Percentiles rank a stretch among this genome's conserved stretches.
phyloP scores from a whole-genome alignment of 2,329 filamentous ascomycete genomes.

The Colletotrichum sp. region DNA sequence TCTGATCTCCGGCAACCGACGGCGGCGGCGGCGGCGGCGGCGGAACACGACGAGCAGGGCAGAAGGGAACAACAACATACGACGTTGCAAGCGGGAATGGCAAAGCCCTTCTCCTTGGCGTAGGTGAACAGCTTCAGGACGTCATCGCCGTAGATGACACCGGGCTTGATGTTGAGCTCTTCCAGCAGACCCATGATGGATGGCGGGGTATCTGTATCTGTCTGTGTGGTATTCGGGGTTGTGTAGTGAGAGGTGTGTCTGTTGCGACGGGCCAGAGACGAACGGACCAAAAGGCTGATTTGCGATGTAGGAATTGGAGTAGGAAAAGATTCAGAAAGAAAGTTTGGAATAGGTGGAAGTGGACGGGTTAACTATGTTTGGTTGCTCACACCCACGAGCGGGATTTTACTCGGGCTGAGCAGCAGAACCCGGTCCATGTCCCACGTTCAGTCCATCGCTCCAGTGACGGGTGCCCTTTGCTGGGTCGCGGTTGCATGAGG shows the following conservation, averaged over 20 bases:
- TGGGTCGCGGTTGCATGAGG: background rate
- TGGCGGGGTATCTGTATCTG: slow-evolving; percentile 10
- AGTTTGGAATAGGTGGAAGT: slow-evolving; percentile 3
- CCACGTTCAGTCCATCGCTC: background rate
- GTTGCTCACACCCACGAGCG: slow-evolving; percentile 8
- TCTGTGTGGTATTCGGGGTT: background rate
- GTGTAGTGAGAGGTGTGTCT: background rate
- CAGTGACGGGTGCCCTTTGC: background rate
- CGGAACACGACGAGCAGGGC: background rate
- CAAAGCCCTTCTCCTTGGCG: slow-evolving; percentile 85
- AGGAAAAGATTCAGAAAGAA: background rate
- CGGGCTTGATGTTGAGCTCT: slow-evolving; percentile 56
- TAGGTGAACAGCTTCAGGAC: slow-evolving; percentile 80
- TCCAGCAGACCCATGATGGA: slow-evolving; percentile 34
- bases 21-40: background rate
- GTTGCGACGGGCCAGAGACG: background rate
- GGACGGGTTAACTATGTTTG: slow-evolving; percentile 18
- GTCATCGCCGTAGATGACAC: slow-evolving; percentile 61
- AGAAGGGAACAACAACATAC: slow-evolving; percentile 21
- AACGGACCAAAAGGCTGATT: background rate
- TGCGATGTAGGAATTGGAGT: background rate
- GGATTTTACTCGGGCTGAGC: slow-evolving; percentile 21
- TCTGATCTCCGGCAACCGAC: background rate
- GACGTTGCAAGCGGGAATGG: slow-evolving; percentile 91
- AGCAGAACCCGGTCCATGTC: background rate